A percentile compares a stretch with the other conserved stretches of the same genome.
Evolutionary conservation across 192 early-diverging fungal species (phyloP).

Genomic region (Chytriomyces sp.): DNA sequence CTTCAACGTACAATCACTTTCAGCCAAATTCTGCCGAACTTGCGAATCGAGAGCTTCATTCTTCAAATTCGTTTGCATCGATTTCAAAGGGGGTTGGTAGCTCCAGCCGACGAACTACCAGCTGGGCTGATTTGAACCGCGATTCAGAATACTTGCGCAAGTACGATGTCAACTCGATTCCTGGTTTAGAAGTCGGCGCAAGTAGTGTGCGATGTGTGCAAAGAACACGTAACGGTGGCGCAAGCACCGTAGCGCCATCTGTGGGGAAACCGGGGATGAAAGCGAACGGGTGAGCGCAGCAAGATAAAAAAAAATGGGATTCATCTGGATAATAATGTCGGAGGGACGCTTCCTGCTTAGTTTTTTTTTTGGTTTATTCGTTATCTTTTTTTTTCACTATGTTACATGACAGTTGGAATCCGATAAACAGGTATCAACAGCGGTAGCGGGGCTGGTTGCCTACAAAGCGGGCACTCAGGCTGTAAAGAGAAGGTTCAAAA

Average conservation of each 20-base stretch:
- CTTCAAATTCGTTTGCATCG: too few relatives aligned
- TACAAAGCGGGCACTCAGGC: constrained; percentile 92
- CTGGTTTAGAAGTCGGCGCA: constrained; percentile 26
- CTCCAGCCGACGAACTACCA: constrained; percentile 11
- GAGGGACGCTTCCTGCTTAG: neutral
- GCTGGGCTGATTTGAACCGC: constrained; percentile 36
- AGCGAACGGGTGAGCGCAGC: too few relatives aligned
- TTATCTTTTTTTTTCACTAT: too few relatives aligned
- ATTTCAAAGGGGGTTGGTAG: neutral
- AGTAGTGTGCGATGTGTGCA: too few relatives aligned
- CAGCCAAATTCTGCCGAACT: too few relatives aligned
- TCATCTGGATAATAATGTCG: neutral
- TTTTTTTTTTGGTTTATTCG: neutral
- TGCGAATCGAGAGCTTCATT: too few relatives aligned
- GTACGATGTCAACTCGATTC: constrained; percentile 36
- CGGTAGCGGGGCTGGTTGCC: constrained; percentile 63
- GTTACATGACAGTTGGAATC: neutral
- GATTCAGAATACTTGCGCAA: constrained; percentile 14
- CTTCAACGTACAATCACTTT: too few relatives aligned
- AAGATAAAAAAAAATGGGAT: too few relatives aligned
- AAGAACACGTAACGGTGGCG: too few relatives aligned
- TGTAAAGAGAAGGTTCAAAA: constrained; percentile 37
- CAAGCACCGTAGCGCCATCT: too few relatives aligned
- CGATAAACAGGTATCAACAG: constrained; percentile 14
- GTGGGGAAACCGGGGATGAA: too few relatives aligned